These are phyloP conservation scores for Serendipita sp. DNA, from an alignment of 768 basidiomycete genomes.

Conservation along the genomic window DNA sequence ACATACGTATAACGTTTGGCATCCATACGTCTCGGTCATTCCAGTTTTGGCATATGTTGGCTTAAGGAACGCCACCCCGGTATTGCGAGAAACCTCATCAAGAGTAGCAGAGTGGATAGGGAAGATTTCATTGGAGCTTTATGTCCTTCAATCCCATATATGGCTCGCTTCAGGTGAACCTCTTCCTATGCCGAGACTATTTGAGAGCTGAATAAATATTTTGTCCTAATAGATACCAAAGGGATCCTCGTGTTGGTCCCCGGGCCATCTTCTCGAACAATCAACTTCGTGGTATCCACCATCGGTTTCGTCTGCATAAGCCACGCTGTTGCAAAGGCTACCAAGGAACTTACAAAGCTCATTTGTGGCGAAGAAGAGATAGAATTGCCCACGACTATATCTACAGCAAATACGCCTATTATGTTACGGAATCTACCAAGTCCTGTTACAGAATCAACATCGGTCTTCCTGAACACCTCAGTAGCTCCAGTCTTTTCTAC, in stretches of 20 bases:
- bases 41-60: slow-evolving; percentile 63
- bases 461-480: background rate
- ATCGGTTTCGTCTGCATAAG: slow-evolving; percentile 68
- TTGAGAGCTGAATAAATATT: background rate
- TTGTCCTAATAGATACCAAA: slow-evolving; percentile 38
- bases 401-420: slow-evolving; percentile 13
- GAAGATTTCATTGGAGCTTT: slow-evolving; percentile 77
- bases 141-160: slow-evolving; percentile 78
- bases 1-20: slow-evolving; percentile 74
- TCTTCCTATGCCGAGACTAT: background rate
- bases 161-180: slow-evolving; percentile 48
- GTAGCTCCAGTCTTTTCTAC: too few species aligned
- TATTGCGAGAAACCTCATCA: slow-evolving; percentile 55
- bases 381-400: slow-evolving; percentile 11
- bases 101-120: slow-evolving; percentile 67
- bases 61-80: slow-evolving; percentile 58
- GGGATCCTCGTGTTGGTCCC: slow-evolving; percentile 68
- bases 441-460: background rate
- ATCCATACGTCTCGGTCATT: slow-evolving; percentile 64
- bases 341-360: slow-evolving; percentile 46
- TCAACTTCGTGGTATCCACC: slow-evolving; percentile 65
- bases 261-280: slow-evolving; percentile 50
- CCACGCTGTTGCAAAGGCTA: slow-evolving; percentile 61
- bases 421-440: slow-evolving; percentile 6
- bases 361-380: slow-evolving; percentile 22